A percentile compares a stretch with the other conserved stretches of the same genome.
These are phyloP conservation scores for Ulota crispa DNA, from an alignment of 225 moss, liverwort and hornwort species.

Conservation along the genomic window DNA sequence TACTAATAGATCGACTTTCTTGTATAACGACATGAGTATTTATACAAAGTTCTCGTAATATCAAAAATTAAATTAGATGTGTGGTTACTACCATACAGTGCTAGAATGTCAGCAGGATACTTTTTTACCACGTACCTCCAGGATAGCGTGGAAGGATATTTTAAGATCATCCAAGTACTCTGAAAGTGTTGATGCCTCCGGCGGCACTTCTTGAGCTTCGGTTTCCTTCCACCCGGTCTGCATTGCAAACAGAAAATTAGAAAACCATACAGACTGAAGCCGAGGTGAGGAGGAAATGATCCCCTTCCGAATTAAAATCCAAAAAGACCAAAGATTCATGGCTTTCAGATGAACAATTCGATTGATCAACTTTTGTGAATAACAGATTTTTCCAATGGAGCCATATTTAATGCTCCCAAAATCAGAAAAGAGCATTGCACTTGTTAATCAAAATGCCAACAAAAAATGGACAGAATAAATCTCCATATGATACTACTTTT, in stretches of 20 bases:
- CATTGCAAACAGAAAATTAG: slow-evolving; percentile 15
- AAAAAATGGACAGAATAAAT: not conserved
- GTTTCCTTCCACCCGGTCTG: slow-evolving; percentile 72
- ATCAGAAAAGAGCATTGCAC: not conserved
- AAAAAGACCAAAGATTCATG: not conserved
- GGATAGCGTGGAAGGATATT: slow-evolving; percentile 13
- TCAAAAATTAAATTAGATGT: not conserved
- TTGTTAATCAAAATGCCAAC: not conserved
- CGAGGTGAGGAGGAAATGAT: not conserved
- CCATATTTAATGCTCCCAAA: not conserved
- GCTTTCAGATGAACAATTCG: not conserved
- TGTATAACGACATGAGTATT: slow-evolving; percentile 1
- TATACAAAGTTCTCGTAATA: not conserved
- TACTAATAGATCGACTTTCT: not conserved
- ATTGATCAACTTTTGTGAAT: not conserved
- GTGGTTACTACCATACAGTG: not conserved
- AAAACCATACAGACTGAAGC: not conserved
- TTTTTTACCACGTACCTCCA: slow-evolving; percentile 40
- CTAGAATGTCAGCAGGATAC: not conserved
- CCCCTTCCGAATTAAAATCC: not conserved
- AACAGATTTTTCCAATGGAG: not conserved
- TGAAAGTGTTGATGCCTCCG: slow-evolving; percentile 40
- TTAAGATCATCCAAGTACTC: slow-evolving; percentile 37
- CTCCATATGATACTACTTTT: not conserved
- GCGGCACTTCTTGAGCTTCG: slow-evolving; percentile 60